Base-by-base conservation (phyloP, 106 monocot genomes). In the Chionographis japonica region DNA sequence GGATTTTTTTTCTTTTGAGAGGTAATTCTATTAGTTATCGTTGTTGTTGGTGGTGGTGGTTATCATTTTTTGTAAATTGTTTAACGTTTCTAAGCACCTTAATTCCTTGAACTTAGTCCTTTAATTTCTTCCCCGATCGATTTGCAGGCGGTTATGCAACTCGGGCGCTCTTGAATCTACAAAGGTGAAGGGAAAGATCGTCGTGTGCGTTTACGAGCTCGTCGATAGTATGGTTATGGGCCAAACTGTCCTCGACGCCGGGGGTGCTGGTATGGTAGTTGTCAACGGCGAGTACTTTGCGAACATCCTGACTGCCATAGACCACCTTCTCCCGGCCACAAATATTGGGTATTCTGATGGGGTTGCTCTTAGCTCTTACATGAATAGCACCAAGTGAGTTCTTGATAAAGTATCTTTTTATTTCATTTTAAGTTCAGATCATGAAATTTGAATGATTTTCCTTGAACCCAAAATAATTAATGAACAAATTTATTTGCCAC, bases 151-250 rank as follows among this genome's bases (percentile, higher is more conserved):
- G 13, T 3, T 62, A 2, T 83, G 80, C 60, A 19, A 55, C 17
- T 3, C 14, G 8, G 75, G 63, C 14, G 67, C 86, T 4, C 79
- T 94, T 10, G 84, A 90, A 46, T 69, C 82, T 0, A 54, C 38
- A n/a, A 86, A 84, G 60, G 84, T 80, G 69, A 78, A 74, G 59
- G 86, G 86, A 4, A 94, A 87, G 66, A 84, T 94, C 12, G 93
- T 90, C 1, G 41, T 83, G 1, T 94, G 94, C 73, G 0, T 61
- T 3, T 70, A 83, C 3, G 76, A 74, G 8, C 12, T 52, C 4
- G 63, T 42, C 17, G 7, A 12, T 0, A 66, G 78, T 15, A 3
- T 70, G 3, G 50, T 64, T 9, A 90, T 84, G 46, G 78, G 80
- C 2, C 43, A 57, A 18, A 58, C 60, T 4, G 87, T 90, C 40